Evolutionary conservation across 2,329 filamentous ascomycete species (phyloP), one percentile per base, ranked within the genome.

Genomic region (Fusarium newnesense): DNA sequence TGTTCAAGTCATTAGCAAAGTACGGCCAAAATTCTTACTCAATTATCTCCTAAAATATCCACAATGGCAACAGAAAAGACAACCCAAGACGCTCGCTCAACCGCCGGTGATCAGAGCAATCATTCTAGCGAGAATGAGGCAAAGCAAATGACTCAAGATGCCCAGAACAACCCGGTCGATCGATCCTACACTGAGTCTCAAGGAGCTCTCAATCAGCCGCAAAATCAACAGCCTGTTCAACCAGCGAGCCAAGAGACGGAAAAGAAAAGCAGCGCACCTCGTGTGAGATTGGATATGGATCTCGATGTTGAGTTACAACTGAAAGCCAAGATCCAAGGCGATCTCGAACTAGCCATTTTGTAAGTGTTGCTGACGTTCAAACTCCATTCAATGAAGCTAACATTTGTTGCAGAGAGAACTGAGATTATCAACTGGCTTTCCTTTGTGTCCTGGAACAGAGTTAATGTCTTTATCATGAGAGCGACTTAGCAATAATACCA

Each of bases 311-410:
- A 72, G 26, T 21, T 72, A 10, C 30, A 72, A 21, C 44, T 72
- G 2, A 72, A 72, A 47, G 69, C 68, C 9, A 72, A 72, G 39
- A 72, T 72, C 3, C 46, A 72, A 28, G 69, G 69, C 3, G 68
- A 72, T 26, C 42, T 72, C 2, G 69, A 72, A 1, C 36, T 72
- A 8, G 65, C 69, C 0, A 49, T 72, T 6, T 49, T 72, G 68
- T 69, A 60, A 42, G 68, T 60, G 26, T 19, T 1, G 2, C 5
- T 4, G 2, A 0, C 2, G 2, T 13, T 7, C 3, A 11, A n/a
- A 8, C 3, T 5, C 0, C 11, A 0, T 9, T 2, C 1, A 7
- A 18, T 4, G 0, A 10, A 2, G 12, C 19, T 66, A 15, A 66
- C 3, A 10, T 10, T 1, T 8, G 0, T 0, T 3, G 2, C 1